These are phyloP conservation scores for Kregervanrija delftensis DNA, from an alignment of 805 yeast species.

Conservation along the genomic window DNA sequence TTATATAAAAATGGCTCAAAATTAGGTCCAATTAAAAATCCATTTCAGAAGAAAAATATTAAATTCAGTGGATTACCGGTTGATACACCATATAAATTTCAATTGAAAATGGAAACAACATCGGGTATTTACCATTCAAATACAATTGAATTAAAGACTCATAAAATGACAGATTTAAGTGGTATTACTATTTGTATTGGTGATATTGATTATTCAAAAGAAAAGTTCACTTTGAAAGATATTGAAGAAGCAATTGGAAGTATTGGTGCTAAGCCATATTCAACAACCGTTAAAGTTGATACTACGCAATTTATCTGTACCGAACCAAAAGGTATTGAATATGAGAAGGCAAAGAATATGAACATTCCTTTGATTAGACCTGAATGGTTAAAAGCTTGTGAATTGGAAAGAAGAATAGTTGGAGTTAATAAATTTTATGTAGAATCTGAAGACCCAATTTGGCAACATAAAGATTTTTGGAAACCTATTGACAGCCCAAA, in stretches of 20 bases:
- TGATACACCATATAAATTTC: constrained; percentile 75
- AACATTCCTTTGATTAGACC: constrained; percentile 94
- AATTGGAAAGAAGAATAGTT: constrained; percentile 77
- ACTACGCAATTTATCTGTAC: constrained; percentile 92
- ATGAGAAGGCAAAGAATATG: constrained; percentile 69
- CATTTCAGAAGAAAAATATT: constrained; percentile 68
- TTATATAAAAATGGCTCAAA: constrained; percentile 69
- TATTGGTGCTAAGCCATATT: constrained; percentile 83
- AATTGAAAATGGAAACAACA: constrained; percentile 74
- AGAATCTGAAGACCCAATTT: constrained; percentile 39
- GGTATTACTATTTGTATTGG: constrained; percentile 93
- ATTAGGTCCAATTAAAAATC: constrained; percentile 79
- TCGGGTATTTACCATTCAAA: constrained; percentile 82
- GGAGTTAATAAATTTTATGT: constrained; percentile 86
- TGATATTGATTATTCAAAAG: constrained; percentile 49
- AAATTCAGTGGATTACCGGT: constrained; percentile 89
- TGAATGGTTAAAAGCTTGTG: constrained; percentile 96
- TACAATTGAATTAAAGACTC: constrained; percentile 66
- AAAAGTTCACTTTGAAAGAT: constrained; percentile 45
- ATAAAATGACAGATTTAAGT: constrained; percentile 89
- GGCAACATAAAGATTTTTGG: constrained; percentile 41
- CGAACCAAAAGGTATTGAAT: constrained; percentile 54
- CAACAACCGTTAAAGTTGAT: constrained; percentile 68
- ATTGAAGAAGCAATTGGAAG: constrained; percentile 52
- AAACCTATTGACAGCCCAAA: constrained; percentile 3